Evolutionary conservation across 1,284 basidiomycete species (phyloP), one percentile per base, ranked within the genome.

Genomic region (Trichosporon coremiiforme): DNA sequence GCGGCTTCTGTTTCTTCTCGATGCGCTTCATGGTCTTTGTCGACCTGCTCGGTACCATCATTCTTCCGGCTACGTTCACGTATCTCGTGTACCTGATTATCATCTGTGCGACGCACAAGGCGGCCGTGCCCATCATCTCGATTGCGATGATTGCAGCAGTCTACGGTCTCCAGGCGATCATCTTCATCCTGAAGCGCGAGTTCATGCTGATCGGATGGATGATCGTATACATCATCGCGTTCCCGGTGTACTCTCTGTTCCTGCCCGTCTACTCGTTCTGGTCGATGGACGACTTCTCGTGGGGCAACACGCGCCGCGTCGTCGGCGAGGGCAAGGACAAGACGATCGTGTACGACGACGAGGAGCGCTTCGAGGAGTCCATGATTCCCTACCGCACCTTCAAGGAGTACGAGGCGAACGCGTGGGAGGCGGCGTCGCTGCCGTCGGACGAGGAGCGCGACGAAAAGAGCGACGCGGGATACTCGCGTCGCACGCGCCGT

Each of bases 161-260:
- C 0, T 90, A 95, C 77, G 92, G 93, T 84, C 84, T 95, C 22
- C 92, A 93, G 84, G 87, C 87, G 0, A 84, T 98, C 77, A 94
- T 98, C 81, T 98, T 99, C 86, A 88, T 99, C 74, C 85, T 99
- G 79, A 98, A 97, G 83, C 90, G 96, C 72, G 95, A 98, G 84
- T 99, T 98, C 86, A 98, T 98, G 92, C 88, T 98, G 68, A 89
- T 98, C 36, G 96, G 96, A 13, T 98, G 96, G 96, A 92, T 98
- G 90, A 86, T 99, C 64, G 93, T 98, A 70, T 99, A 98, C 83
- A 87, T 98, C 69, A 75, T 92, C 67, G 93, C 94, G 89, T 94
- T 93, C 80, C 81, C 81, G 65, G 78, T 80, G 66, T 86, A 82
- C 86, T 95, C 95, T 22, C 91, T 99, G 85, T 88, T 95, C 84